Conservation (phyloP, 352 stramenopile species). For the Phytopythium boreale region DNA sequence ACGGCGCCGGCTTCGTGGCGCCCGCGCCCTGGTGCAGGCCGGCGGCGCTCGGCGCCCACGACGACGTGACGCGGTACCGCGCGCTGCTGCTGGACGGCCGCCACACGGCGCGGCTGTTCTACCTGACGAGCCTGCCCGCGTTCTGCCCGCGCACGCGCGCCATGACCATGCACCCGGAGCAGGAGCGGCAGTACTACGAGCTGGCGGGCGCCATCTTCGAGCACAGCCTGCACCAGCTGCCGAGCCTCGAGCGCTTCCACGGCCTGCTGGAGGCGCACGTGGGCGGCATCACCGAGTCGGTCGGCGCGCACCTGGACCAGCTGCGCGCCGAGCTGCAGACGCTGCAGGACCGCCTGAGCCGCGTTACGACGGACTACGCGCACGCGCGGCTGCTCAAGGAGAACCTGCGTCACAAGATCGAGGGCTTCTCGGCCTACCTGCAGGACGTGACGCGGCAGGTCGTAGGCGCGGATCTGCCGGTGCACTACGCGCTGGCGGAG, state of each 20-base stretch:
- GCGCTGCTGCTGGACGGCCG: conserved; percentile 40
- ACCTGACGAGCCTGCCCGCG: conserved; percentile 33
- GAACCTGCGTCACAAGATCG: conserved; percentile 49
- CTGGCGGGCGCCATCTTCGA: conserved; percentile 79
- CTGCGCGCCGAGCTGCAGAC: conserved; percentile 59
- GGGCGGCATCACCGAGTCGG: conserved; percentile 60
- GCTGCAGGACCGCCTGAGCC: conserved; percentile 47
- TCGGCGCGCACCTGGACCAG: conserved; percentile 63
- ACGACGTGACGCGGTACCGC: conserved; percentile 11
- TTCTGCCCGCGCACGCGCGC: conserved; percentile 30
- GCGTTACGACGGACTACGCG: conserved; percentile 29
- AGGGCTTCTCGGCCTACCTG: conserved; percentile 68
- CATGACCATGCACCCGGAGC: conserved; percentile 11
- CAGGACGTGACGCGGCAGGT: conserved; percentile 59
- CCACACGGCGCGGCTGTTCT: conserved; percentile 53
- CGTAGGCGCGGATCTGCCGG: conserved; percentile 66
- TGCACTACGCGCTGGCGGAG: conserved; percentile 78
- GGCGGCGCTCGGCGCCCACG: not conserved
- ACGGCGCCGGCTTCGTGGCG: conserved; percentile 8
- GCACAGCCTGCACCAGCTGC: conserved; percentile 82
- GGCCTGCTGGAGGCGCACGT: conserved; percentile 68
- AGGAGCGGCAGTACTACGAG: conserved; percentile 61
- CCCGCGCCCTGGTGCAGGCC: conserved; percentile 28
- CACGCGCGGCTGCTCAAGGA: conserved; percentile 54
- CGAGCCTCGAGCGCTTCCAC: conserved; percentile 79